Conservation (phyloP, 2,329 filamentous ascomycete species). For the Trichoderma afroharzianum region DNA sequence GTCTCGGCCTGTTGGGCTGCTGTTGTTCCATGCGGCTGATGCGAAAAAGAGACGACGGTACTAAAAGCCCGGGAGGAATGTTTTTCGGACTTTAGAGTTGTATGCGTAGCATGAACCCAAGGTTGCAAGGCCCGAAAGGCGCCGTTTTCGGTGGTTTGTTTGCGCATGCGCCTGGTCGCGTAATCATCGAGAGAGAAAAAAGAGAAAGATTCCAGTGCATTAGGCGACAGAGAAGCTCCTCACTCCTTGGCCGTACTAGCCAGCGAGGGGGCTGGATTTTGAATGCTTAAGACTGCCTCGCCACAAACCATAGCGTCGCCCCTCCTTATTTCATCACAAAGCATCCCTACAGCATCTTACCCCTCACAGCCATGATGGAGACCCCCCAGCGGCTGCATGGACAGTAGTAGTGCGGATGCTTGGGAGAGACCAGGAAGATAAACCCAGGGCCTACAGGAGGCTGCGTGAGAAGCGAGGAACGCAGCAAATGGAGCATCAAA, state of each 20-base stretch:
- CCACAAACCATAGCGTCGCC: conserved; percentile 11
- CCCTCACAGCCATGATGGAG: conserved; percentile 10
- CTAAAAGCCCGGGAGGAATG: conserved; percentile 4
- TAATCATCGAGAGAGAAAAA: not conserved
- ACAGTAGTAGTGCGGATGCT: not conserved
- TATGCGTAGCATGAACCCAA: not conserved
- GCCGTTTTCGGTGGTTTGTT: not conserved
- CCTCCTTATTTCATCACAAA: conserved; percentile 8
- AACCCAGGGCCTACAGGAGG: not conserved
- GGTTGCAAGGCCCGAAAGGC: not conserved
- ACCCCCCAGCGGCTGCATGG: conserved; percentile 9
- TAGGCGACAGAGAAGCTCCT: not conserved
- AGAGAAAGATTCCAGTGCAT: conserved; percentile 10
- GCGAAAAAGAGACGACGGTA: not conserved
- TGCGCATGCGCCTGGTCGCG: not conserved
- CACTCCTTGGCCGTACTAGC: not conserved
- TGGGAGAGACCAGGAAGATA: not conserved
- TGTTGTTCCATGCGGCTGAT: not conserved
- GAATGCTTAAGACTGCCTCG: conserved; percentile 5
- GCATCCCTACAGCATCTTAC: conserved; percentile 4
- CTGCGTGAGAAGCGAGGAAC: not conserved
- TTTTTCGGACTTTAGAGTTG: not conserved
- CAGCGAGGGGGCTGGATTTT: conserved; percentile 6
- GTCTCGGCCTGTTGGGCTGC: not conserved
- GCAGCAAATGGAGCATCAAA: not conserved